A percentile compares a stretch with the other conserved stretches of the same genome.
phyloP scores from a whole-genome alignment of 2,329 filamentous ascomycete genomes.

The Nemania sp. region DNA sequence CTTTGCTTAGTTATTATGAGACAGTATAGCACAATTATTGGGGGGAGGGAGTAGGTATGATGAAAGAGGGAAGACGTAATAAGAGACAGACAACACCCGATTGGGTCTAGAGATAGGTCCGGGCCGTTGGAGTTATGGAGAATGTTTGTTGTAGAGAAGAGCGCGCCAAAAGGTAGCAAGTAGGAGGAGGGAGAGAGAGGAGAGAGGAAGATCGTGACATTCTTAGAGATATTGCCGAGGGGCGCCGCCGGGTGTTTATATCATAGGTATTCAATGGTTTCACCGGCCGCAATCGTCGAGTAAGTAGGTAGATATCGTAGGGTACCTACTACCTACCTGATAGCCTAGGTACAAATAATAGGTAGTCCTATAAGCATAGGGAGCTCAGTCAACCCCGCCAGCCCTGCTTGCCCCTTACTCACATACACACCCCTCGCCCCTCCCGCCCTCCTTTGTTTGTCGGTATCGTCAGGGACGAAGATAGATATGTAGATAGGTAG shows the following conservation, averaged over 20 bases:
- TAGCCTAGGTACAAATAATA: too few species aligned
- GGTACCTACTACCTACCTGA: not conserved
- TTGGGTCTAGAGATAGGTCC: slow-evolving; percentile 16
- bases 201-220: slow-evolving; percentile 35
- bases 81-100: slow-evolving; percentile 19
- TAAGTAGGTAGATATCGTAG: not conserved
- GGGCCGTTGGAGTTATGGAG: slow-evolving; percentile 19
- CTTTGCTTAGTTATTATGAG: not conserved
- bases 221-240: slow-evolving; percentile 42
- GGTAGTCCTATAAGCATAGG: not conserved
- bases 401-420: not conserved
- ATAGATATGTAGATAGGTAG: not conserved
- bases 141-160: slow-evolving; percentile 7
- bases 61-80: slow-evolving; percentile 32
- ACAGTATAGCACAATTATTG: slow-evolving; percentile 5
- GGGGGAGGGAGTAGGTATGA: too few species aligned
- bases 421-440: not conserved
- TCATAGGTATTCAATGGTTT: not conserved
- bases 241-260: slow-evolving; percentile 40
- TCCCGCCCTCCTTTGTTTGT: not conserved
- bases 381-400: slow-evolving; percentile 19
- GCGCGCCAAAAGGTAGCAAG: not conserved
- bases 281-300: not conserved
- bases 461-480: not conserved
- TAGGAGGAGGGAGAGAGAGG: too few species aligned